A percentile compares a stretch with the other conserved stretches of the same genome.
phyloP scores from a whole-genome alignment of 163 green algal genomes.

The Coccomyxa subellipsoidea region DNA sequence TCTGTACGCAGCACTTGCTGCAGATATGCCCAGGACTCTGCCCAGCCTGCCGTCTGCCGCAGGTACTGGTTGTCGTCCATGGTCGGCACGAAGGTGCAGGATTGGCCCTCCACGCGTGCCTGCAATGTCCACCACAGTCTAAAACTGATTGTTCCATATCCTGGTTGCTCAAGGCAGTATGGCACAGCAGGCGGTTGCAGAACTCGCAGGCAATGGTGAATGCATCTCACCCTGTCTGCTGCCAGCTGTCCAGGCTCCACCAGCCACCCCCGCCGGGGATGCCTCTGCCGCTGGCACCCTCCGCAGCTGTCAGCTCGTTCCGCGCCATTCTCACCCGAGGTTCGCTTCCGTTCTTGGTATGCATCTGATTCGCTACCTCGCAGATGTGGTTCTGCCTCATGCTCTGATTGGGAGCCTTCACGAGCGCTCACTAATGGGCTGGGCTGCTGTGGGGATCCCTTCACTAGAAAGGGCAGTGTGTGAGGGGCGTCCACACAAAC shows the following conservation, averaged over 20 bases:
- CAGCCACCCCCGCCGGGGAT: neutral
- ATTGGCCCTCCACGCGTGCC: neutral
- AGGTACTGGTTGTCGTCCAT: neutral
- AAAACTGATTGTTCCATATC: no score
- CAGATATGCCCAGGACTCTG: conserved; percentile 18
- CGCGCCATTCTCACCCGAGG: no score
- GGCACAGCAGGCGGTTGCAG: no score
- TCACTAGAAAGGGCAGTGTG: conserved; percentile 42
- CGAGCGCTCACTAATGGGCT: neutral
- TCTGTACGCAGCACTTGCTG: conserved; percentile 24
- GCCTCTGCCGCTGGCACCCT: neutral
- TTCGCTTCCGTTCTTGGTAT: no score
- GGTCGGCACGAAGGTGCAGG: neutral
- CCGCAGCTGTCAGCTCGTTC: neutral
- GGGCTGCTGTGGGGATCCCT: neutral
- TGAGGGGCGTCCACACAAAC: conserved; percentile 78
- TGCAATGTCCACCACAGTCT: neutral
- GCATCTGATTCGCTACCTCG: neutral
- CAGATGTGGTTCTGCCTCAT: neutral
- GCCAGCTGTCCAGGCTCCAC: neutral
- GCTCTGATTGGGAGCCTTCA: no score
- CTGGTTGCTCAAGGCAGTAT: no score
- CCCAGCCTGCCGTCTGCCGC: conserved; percentile 9
- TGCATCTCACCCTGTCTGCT: neutral
- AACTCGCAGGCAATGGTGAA: neutral